These are phyloP conservation scores for Raddia distichophylla DNA, from an alignment of 176 grass and related monocot genomes.

Conservation along the genomic window DNA sequence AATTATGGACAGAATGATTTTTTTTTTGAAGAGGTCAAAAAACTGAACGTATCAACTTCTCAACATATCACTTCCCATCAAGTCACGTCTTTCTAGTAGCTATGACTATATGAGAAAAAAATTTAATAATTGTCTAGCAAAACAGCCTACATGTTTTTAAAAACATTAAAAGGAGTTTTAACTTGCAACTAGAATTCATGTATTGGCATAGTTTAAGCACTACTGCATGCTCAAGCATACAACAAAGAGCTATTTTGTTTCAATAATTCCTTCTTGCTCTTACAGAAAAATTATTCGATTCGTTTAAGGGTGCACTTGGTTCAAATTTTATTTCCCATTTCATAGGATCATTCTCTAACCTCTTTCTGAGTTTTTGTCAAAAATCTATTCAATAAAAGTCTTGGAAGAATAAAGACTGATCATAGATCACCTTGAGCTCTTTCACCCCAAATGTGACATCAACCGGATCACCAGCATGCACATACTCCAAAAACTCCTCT, in stretches of 20 bases:
- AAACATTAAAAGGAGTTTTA: constrained; percentile 10
- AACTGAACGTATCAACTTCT: not conserved
- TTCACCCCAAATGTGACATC: constrained; percentile 94
- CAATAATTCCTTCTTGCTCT: not conserved
- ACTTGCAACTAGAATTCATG: not conserved
- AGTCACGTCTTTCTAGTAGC: not conserved
- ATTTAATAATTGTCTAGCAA: constrained; percentile 13
- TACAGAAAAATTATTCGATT: constrained; percentile 8
- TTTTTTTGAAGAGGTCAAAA: not conserved
- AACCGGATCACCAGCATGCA: constrained; percentile 73
- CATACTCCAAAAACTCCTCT: constrained; percentile 90
- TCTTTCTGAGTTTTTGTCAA: not conserved
- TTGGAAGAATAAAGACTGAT: constrained; percentile 3
- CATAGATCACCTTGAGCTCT: constrained; percentile 73
- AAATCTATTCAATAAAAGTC: not conserved
- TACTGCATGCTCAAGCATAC: not conserved
- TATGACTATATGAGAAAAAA: not conserved
- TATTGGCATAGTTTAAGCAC: not conserved
- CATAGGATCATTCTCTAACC: constrained; percentile 4
- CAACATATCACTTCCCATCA: not conserved
- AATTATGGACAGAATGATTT: constrained; percentile 1
- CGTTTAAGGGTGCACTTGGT: not conserved
- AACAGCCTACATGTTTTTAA: not conserved
- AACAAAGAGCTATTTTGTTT: constrained; percentile 9
- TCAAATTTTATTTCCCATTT: not conserved